phyloP scores from a whole-genome alignment of 202 grass and related monocot genomes.

The Panicum hallii region DNA sequence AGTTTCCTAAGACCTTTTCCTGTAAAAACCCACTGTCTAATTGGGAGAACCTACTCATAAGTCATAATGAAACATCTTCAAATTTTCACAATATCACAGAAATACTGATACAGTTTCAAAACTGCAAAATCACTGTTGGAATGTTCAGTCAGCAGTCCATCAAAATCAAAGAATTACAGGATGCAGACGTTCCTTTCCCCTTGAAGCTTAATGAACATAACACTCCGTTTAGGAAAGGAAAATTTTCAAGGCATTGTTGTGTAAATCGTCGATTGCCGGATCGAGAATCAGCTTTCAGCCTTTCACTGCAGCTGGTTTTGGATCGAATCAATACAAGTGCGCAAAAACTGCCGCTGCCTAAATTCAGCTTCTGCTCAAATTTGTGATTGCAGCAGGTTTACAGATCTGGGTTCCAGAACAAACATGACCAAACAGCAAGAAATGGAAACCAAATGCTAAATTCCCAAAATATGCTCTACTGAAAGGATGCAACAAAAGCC shows the following conservation, averaged over 20 bases:
- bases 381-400: background rate
- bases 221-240: background rate
- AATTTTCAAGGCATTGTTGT: constrained; percentile 8
- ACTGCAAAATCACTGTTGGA: background rate
- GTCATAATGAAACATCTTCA: background rate
- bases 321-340: constrained; percentile 6
- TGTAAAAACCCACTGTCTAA: background rate
- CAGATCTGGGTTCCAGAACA: constrained; percentile 32
- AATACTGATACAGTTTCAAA: background rate
- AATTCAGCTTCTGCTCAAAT: background rate
- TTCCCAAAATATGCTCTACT: constrained; percentile 12
- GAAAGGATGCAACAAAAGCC: background rate
- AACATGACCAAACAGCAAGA: constrained; percentile 20
- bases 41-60: background rate
- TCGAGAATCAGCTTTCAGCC: background rate
- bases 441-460: constrained; percentile 13
- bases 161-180: background rate
- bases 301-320: background rate
- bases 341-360: background rate
- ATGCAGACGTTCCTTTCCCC: background rate
- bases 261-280: background rate
- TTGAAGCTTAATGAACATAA: background rate
- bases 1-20: background rate
- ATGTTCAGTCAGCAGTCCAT: background rate
- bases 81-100: background rate